Evolutionary conservation across 495 filamentous ascomycete species (phyloP).

Genomic region (Choiromyces venosus): DNA sequence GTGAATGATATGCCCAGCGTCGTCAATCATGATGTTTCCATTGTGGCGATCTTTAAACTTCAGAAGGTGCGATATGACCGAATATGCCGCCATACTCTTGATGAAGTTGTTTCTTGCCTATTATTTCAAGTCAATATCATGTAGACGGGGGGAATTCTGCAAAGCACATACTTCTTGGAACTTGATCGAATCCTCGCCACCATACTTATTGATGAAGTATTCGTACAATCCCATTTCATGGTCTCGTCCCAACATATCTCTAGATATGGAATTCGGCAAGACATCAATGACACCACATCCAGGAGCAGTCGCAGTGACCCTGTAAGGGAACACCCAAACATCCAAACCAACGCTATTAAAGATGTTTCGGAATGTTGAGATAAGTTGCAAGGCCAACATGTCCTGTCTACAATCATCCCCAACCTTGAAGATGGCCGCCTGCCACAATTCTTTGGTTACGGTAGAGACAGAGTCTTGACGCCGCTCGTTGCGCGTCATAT

Average conservation of each 20-base stretch:
- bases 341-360: constrained; percentile 91
- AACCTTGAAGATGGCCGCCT: constrained; percentile 99
- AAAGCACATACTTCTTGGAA: constrained; percentile 63
- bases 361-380: constrained; percentile 91
- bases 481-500: constrained; percentile 41
- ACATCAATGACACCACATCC: constrained; percentile 98
- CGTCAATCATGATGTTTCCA: constrained; percentile 99
- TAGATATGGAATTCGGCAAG: constrained; percentile 91
- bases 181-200: constrained; percentile 82
- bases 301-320: constrained; percentile 95
- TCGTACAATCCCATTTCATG: constrained; percentile 97
- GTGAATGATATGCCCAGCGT: constrained; percentile 93
- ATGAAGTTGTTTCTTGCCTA: constrained; percentile 91
- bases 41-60: constrained; percentile 99
- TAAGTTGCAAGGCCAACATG: constrained; percentile 93
- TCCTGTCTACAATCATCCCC: constrained; percentile 98
- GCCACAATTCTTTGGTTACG: constrained; percentile 83
- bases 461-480: constrained; percentile 41
- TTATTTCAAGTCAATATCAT: neutral
- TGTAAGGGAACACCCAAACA: constrained; percentile 94
- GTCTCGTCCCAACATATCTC: constrained; percentile 97
- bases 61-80: constrained; percentile 90
- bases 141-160: neutral
- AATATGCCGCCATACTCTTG: constrained; percentile 99
- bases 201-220: constrained; percentile 96